Base-by-base conservation (phyloP, 352 stramenopile species). In the Globisporangium carolinianum region DNA sequence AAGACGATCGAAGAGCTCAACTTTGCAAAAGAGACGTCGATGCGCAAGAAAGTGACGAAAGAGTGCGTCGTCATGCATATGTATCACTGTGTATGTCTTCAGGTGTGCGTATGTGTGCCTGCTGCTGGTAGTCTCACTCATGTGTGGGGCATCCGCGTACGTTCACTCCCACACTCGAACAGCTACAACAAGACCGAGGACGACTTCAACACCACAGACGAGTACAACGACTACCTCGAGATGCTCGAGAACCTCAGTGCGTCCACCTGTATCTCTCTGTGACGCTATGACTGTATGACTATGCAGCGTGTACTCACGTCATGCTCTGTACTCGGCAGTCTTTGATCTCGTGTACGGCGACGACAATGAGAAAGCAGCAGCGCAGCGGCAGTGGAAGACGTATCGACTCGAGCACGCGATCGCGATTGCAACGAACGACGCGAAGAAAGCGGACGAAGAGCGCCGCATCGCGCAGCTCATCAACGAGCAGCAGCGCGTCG, bases 181-280 rank as follows among this genome's bases (percentile, higher is more conserved):
- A 93, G 83, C 63, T 94, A 94, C 73, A 94, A 94, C 63, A 92
- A 92, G 66, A 87, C 80, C 9, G 85, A 91, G 50, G 84, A 94
- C 53, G 85, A 94, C 58, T 94, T 94, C 58, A 83, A 79, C 62
- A 87, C 85, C n/a, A 58, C 86, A 49, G 85, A 94, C 60, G 80
- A 94, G 65, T 92, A 84, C 71, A 94, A 94, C 68, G 72, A 90
- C 66, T 94, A 92, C 62, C 69, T 94, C 17, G 82, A 94, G 65
- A 86, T 50, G 47, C 74, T 94, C 36, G 85, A 94, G 66, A 89
- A 91, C 60, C 72, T 94, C 52, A 88, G 85, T 94, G 74, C 52
- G 78, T 32, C 1, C 24, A 32, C 24, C 24, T 32, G 24, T 32
- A 32, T 32, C 24, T n/a, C 11, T 36, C 36, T 67, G 8, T 51